These are phyloP conservation scores for Monosporascus sp. DNA, from an alignment of 2,329 filamentous ascomycete species.

Conservation along the genomic window DNA sequence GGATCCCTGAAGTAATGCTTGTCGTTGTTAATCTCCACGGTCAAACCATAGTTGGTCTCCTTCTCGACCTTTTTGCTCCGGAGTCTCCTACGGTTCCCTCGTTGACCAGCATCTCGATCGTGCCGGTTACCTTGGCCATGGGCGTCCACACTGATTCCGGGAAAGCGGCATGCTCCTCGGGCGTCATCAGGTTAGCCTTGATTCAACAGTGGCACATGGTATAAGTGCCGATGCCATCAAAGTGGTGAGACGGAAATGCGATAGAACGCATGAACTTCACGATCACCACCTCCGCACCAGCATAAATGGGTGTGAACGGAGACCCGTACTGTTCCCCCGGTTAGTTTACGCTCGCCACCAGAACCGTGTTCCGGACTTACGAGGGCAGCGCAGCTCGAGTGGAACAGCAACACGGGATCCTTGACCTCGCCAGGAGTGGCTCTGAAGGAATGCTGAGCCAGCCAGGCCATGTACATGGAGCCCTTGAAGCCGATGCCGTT, in stretches of 20 bases:
- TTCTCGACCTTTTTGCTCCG: conserved; percentile 14
- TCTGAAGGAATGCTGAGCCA: conserved; percentile 37
- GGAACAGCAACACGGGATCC: conserved; percentile 23
- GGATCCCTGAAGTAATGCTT: conserved; percentile 27
- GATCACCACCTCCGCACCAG: conserved; percentile 28
- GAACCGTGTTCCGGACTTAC: conserved; percentile 10
- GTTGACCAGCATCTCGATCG: conserved; percentile 21
- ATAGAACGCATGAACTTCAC: conserved; percentile 29
- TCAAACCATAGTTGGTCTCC: conserved; percentile 19
- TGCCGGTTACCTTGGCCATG: conserved; percentile 22
- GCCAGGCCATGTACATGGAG: conserved; percentile 32
- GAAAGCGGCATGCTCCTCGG: conserved; percentile 24
- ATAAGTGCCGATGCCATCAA: conserved; percentile 25
- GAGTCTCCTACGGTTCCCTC: conserved; percentile 19
- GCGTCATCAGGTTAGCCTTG: conserved; percentile 24
- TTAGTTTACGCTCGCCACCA: not conserved
- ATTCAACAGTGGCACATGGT: conserved; percentile 28
- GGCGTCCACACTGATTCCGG: conserved; percentile 25
- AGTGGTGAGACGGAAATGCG: conserved; percentile 17
- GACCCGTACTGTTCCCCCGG: conserved; percentile 17
- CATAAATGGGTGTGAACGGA: conserved; percentile 26
- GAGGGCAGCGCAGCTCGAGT: conserved; percentile 25
- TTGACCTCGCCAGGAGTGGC: conserved; percentile 10
- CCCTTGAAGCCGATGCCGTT: conserved; percentile 31
- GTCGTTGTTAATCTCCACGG: conserved; percentile 25